phyloP scores from a whole-genome alignment of 208 protist species.

The Leptomonas seymouri region DNA sequence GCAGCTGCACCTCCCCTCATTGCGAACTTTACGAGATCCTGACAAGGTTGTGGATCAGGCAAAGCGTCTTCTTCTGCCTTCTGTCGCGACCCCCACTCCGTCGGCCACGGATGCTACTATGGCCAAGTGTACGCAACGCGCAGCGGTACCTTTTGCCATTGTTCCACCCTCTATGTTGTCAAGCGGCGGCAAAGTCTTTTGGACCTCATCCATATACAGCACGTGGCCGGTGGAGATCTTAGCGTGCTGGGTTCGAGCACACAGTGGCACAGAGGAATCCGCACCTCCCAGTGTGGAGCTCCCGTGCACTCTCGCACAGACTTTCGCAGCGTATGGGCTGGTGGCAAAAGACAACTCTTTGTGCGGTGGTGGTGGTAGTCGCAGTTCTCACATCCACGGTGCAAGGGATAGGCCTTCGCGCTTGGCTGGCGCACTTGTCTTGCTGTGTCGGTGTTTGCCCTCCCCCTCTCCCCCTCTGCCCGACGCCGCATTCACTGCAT shows the following conservation, averaged over 20 bases:
- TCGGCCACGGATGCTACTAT: too few species aligned
- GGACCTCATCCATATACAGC: background rate
- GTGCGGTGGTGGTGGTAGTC: background rate
- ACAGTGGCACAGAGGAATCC: background rate
- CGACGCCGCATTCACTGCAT: background rate
- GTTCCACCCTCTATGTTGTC: background rate
- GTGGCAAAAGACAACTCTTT: background rate
- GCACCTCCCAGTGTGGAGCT: background rate
- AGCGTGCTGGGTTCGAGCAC: conserved; percentile 13
- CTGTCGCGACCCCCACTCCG: too few species aligned
- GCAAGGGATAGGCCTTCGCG: background rate
- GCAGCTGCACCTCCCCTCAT: conserved; percentile 29
- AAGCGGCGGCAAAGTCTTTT: too few species aligned
- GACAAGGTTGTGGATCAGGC: conserved; percentile 7
- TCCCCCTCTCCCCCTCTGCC: background rate
- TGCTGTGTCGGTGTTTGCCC: conserved; percentile 26
- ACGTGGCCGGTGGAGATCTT: conserved; percentile 25
- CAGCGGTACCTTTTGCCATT: background rate
- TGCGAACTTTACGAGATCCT: conserved; percentile 15
- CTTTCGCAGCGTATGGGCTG: conserved; percentile 19
- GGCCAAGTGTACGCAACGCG: too few species aligned
- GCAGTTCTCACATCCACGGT: background rate
- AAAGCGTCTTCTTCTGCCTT: background rate
- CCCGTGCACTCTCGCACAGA: conserved; percentile 12
- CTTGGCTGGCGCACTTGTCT: conserved; percentile 16